phyloP scores from a whole-genome alignment of 345 rosid genomes.

The Populus pruinosa region DNA sequence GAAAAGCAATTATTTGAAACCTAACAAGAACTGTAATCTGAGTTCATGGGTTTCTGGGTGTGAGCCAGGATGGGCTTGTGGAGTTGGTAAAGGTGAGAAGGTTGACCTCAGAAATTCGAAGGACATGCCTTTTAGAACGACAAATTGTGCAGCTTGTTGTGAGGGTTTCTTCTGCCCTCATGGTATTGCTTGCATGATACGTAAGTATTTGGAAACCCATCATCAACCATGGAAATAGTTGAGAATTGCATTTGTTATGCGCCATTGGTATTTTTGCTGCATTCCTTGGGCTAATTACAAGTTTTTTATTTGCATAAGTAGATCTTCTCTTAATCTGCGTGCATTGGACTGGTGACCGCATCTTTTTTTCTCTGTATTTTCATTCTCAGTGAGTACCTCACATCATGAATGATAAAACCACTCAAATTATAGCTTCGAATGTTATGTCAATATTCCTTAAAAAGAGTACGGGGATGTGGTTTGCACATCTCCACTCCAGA shows the following conservation, averaged over 20 bases:
- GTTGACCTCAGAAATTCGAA: conserved; percentile 53
- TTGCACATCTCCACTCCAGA: not conserved
- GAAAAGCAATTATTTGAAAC: conserved; percentile 53
- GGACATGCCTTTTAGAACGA: conserved; percentile 53
- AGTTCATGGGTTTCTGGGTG: conserved; percentile 90
- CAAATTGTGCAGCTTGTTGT: conserved; percentile 60
- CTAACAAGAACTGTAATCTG: conserved; percentile 89
- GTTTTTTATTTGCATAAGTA: no score
- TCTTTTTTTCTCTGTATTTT: not conserved
- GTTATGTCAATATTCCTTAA: not conserved
- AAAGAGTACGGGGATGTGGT: not conserved
- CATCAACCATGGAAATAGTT: not conserved
- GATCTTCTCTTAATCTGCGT: not conserved
- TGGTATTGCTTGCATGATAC: conserved; percentile 97
- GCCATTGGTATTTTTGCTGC: not conserved
- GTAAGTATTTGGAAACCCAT: conserved; percentile 46
- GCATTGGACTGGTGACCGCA: not conserved
- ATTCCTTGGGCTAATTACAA: not conserved
- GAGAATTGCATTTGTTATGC: not conserved
- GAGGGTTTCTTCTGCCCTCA: conserved; percentile 98
- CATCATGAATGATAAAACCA: not conserved
- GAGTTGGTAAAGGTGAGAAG: conserved; percentile 36
- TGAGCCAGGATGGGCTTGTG: conserved; percentile 98
- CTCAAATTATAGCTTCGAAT: not conserved
- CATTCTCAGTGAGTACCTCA: not conserved